Evolutionary conservation across 768 basidiomycete genomes (phyloP).

Genomic region (Mycena galericulata): DNA sequence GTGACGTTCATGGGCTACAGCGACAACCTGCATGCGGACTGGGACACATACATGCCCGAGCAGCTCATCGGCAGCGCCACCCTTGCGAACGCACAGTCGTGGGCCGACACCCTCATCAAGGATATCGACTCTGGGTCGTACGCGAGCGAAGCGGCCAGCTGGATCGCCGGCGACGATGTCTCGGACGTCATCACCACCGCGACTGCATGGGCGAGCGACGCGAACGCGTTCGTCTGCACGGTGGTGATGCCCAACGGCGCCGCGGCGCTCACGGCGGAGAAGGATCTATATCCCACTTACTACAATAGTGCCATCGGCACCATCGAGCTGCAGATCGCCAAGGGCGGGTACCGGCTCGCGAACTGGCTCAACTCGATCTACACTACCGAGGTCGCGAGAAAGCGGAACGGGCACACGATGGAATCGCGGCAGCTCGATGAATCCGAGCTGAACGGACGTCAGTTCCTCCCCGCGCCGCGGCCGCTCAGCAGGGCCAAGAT

Average conservation of each 20-base stretch:
- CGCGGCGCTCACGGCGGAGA: conserved; percentile 29
- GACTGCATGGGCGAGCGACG: conserved; percentile 43
- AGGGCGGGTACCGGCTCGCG: conserved; percentile 46
- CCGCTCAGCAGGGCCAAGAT: conserved; percentile 16
- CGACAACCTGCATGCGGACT: conserved; percentile 44
- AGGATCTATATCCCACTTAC: conserved; percentile 35
- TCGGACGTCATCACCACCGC: conserved; percentile 42
- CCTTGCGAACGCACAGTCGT: conserved; percentile 34
- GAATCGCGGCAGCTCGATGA: neutral
- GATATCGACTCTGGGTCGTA: conserved; percentile 40
- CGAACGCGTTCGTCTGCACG: conserved; percentile 44
- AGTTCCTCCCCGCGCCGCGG: conserved; percentile 7
- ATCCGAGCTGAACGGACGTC: conserved; percentile 13
- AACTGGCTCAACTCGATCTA: conserved; percentile 48
- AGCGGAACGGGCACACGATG: too few relatives aligned
- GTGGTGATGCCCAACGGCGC: conserved; percentile 43
- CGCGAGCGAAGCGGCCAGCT: conserved; percentile 15
- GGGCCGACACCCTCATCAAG: conserved; percentile 36
- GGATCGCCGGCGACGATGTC: conserved; percentile 28
- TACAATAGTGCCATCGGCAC: conserved; percentile 32
- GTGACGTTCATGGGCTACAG: conserved; percentile 37
- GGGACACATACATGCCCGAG: conserved; percentile 36
- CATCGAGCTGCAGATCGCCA: conserved; percentile 47
- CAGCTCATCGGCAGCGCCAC: conserved; percentile 36
- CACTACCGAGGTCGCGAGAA: neutral